Percentiles rank a stretch among this genome's conserved stretches.
Evolutionary conservation across 805 yeast genomes (phyloP).

Genomic region (Candida gorgasii): DNA sequence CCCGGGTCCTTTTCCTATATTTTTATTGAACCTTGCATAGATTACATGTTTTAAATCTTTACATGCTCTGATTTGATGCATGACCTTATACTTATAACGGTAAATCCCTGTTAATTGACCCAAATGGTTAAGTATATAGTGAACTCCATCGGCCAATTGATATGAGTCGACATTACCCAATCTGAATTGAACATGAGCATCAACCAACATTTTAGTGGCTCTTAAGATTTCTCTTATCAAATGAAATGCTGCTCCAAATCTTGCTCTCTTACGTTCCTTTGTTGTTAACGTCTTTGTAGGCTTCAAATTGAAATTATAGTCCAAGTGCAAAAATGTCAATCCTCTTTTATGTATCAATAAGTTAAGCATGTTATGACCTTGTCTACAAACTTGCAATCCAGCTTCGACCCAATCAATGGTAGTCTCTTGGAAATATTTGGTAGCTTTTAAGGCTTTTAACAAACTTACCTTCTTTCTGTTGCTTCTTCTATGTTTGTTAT

Average conservation of each 20-base stretch:
- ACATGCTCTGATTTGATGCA: slow-evolving; percentile 97
- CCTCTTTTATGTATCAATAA: slow-evolving; percentile 88
- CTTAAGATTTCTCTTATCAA: slow-evolving; percentile 85
- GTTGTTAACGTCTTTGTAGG: slow-evolving; percentile 96
- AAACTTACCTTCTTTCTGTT: slow-evolving; percentile 56
- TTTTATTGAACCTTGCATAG: slow-evolving; percentile 76
- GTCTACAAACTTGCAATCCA: slow-evolving; percentile 88
- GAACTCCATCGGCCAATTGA: slow-evolving; percentile 92
- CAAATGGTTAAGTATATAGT: slow-evolving; percentile 86
- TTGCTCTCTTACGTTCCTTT: slow-evolving; percentile 90
- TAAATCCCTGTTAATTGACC: slow-evolving; percentile 97
- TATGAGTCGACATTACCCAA: slow-evolving; percentile 89
- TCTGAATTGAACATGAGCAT: slow-evolving; percentile 89
- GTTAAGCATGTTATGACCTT: slow-evolving; percentile 92
- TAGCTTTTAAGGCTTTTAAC: slow-evolving; percentile 64
- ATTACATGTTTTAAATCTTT: slow-evolving; percentile 93
- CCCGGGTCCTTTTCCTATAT: slow-evolving; percentile 97
- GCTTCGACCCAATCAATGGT: slow-evolving; percentile 98
- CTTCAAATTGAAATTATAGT: slow-evolving; percentile 91
- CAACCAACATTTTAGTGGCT: slow-evolving; percentile 83
- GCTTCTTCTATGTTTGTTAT: slow-evolving; percentile 41
- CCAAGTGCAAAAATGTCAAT: slow-evolving; percentile 86
- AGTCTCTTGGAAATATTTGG: slow-evolving; percentile 90
- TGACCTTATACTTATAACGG: slow-evolving; percentile 93
- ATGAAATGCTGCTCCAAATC: slow-evolving; percentile 97